Evolutionary conservation across 208 protist species (phyloP).

Genomic region (Jaenimonas drosophilae): DNA sequence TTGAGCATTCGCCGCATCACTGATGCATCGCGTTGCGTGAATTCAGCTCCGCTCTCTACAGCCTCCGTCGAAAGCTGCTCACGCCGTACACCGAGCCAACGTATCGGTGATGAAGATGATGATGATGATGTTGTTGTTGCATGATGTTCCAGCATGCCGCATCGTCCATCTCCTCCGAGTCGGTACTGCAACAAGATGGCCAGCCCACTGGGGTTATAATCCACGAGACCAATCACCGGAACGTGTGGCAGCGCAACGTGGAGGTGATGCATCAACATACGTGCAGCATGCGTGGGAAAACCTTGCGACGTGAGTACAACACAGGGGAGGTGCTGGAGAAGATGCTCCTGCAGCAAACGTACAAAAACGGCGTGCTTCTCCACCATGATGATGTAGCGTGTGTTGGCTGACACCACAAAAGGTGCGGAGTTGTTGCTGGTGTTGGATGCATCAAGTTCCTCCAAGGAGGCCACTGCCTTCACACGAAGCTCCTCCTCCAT

Average conservation of each 20-base stretch:
- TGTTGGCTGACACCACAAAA: conserved; percentile 26
- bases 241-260: conserved; percentile 35
- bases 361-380: conserved; percentile 80
- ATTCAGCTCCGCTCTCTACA: too few species aligned
- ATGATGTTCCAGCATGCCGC: too few species aligned
- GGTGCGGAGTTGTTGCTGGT: neutral
- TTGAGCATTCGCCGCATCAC: too few species aligned
- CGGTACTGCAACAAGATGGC: conserved; percentile 70
- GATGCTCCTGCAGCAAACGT: conserved; percentile 44
- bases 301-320: conserved; percentile 75
- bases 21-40: too few species aligned
- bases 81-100: too few species aligned
- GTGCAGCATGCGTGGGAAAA: conserved; percentile 61
- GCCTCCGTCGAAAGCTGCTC: too few species aligned
- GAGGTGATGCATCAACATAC: conserved; percentile 44
- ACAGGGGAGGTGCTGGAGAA: conserved; percentile 44
- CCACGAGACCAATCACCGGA: conserved; percentile 55
- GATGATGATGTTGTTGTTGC: too few species aligned
- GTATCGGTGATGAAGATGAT: too few species aligned
- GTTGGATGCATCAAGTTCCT: neutral
- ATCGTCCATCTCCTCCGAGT: conserved; percentile 12
- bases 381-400: conserved; percentile 67
- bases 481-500: conserved; percentile 19
- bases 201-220: conserved; percentile 78
- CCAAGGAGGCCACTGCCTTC: neutral